Base-by-base conservation (phyloP, 2,329 filamentous ascomycete genomes). In the Calycina herbarum region DNA sequence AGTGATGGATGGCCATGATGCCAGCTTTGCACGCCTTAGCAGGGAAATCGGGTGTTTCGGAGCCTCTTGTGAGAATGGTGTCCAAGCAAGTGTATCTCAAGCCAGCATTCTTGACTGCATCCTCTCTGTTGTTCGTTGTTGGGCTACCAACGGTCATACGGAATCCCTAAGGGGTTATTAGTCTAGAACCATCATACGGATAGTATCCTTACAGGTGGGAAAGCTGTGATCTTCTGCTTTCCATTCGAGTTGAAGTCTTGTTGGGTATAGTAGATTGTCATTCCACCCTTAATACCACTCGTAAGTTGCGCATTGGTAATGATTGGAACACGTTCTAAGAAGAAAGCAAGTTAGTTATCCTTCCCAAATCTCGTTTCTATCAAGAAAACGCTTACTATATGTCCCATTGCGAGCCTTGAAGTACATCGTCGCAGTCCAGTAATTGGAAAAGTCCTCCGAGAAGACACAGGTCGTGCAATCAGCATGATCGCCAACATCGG, bases 191-290 rank as follows among this genome's bases (percentile, higher is more conserved):
- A 29, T 33, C 3, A 2, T 15, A 1, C 13, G 15, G 15, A 13
- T 51, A 5, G 33, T 54, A 38, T 40, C 24, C 61, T 38, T 58
- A 63, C 56, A 6, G 35, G 38, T 6, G 33, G 33, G 27, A 63
- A 63, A 27, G 56, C 54, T 8, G 56, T 63, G 11, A 63, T 63
- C 24, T 63, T 58, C 5, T 31, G 17, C 27, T 58, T 63, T 5
- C 61, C 56, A 33, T 63, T 63, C 8, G 38, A 45, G 40, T 63
- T 63, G 29, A 64, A 64, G 57, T 60, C 58, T 20, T 57, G n/a
- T 35, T 64, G 58, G 17, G 48, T 64, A 56, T 79, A 79, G 67
- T 78, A 79, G 8, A 79, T 73, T 0, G 76, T 77, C 75, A 78
- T 77, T 11, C 77, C 77, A 20, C 75, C 76, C 10, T 20, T 42